Evolutionary conservation across 2,329 filamentous ascomycete species (phyloP).

Genomic region (Alternaria infectoria): DNA sequence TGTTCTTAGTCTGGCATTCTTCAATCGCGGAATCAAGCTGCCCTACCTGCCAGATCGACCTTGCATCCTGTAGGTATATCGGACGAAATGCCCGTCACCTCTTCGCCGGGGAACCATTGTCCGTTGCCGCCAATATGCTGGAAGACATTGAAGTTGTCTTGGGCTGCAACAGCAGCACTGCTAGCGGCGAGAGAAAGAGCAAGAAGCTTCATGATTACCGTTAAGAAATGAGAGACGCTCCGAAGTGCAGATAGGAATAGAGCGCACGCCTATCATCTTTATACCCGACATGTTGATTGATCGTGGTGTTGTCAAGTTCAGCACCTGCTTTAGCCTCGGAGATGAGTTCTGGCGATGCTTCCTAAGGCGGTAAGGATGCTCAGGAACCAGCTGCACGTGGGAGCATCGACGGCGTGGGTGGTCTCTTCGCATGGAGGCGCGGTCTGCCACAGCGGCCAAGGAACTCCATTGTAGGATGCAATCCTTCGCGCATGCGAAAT

Average conservation of each 20-base stretch:
- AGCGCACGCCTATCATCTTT: constrained; percentile 2
- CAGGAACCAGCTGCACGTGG: constrained; percentile 11
- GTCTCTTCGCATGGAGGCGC: background rate
- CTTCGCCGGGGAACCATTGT: constrained; percentile 49
- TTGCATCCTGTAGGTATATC: constrained; percentile 63
- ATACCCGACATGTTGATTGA: background rate
- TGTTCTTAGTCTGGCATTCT: background rate
- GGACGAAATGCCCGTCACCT: constrained; percentile 62
- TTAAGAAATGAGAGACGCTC: background rate
- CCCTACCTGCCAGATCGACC: constrained; percentile 60
- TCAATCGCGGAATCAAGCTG: background rate
- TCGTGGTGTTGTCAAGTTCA: background rate
- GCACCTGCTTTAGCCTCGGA: constrained; percentile 21
- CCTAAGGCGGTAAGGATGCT: constrained; percentile 23
- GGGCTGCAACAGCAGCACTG: constrained; percentile 16
- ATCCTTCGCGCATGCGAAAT: constrained; percentile 3
- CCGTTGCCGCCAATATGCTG: constrained; percentile 49
- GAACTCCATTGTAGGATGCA: background rate
- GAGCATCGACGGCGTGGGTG: constrained; percentile 4
- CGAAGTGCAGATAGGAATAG: background rate
- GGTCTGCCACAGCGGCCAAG: constrained; percentile 3
- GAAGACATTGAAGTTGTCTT: constrained; percentile 39
- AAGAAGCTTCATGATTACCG: constrained; percentile 27
- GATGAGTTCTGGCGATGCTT: constrained; percentile 30
- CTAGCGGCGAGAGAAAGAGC: constrained; percentile 17